Conservation (phyloP, 2,329 filamentous ascomycete species). For the Emmonsiellopsis sp. region DNA sequence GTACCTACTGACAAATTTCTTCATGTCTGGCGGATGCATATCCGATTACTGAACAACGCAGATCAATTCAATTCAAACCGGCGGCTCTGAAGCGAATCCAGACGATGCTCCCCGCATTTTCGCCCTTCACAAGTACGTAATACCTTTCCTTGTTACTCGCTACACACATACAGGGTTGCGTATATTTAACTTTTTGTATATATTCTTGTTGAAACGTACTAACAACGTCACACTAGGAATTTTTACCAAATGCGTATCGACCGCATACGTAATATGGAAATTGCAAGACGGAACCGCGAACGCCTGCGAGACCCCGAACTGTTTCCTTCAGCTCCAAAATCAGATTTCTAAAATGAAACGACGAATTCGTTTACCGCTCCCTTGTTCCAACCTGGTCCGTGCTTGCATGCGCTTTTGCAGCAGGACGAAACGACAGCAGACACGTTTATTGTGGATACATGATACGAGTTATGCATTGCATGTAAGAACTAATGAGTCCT, state of each 20-base stretch:
- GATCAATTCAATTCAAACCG: conserved; percentile 40
- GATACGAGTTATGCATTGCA: background rate
- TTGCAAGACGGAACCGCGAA: conserved; percentile 72
- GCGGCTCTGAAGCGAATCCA: conserved; percentile 22
- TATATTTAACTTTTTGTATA: background rate
- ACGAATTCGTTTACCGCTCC: background rate
- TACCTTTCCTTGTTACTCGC: background rate
- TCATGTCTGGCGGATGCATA: background rate
- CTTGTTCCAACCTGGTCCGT: background rate
- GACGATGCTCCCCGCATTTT: conserved; percentile 66
- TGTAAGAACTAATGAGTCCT: background rate
- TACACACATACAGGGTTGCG: background rate
- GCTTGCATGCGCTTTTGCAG: background rate
- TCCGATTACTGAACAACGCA: conserved; percentile 11
- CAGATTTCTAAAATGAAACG: conserved; percentile 24
- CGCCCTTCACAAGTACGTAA: conserved; percentile 62
- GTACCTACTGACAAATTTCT: conserved; percentile 21
- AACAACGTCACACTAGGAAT: conserved; percentile 40
- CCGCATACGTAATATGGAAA: conserved; percentile 66
- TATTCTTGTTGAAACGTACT: background rate
- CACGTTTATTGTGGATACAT: background rate
- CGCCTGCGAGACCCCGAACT: conserved; percentile 65
- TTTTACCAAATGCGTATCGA: conserved; percentile 82
- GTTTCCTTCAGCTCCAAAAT: conserved; percentile 77
- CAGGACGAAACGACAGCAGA: background rate